A percentile compares a stretch with the other conserved stretches of the same genome.
Conservation (phyloP, 805 yeast genomes). For the Candida berthetii region DNA sequence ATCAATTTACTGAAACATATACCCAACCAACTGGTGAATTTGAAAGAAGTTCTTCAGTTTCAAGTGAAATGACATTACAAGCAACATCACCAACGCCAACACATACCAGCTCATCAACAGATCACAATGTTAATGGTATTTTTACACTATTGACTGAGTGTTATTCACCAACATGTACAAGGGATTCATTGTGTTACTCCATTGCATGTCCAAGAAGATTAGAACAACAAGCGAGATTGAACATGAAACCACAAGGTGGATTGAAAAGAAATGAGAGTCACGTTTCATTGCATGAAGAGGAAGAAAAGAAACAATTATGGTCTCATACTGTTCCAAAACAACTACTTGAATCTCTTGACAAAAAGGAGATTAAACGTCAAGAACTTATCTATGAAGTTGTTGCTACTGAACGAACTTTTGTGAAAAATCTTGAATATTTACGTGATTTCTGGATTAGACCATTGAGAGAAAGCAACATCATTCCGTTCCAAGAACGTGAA, state of each 20-base stretch:
- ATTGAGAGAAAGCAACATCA: slow-evolving; percentile 75
- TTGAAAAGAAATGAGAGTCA: slow-evolving; percentile 69
- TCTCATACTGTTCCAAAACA: slow-evolving; percentile 83
- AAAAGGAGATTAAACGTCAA: slow-evolving; percentile 85
- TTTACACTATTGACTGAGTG: slow-evolving; percentile 91
- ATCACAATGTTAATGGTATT: slow-evolving; percentile 69
- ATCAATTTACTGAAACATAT: slow-evolving; percentile 65
- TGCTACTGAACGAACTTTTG: slow-evolving; percentile 91
- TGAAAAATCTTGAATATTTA: slow-evolving; percentile 87
- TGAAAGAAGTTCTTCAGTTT: slow-evolving; percentile 22
- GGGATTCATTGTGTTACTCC: slow-evolving; percentile 84
- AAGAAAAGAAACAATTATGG: slow-evolving; percentile 85
- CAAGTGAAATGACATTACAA: slow-evolving; percentile 15
- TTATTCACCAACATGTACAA: slow-evolving; percentile 93
- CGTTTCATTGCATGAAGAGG: slow-evolving; percentile 66
- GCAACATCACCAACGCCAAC: slow-evolving; percentile 1
- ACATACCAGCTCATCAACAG: slow-evolving; percentile 14
- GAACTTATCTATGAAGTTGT: slow-evolving; percentile 93
- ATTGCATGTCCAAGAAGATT: slow-evolving; percentile 94
- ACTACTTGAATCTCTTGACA: slow-evolving; percentile 71
- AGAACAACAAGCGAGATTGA: slow-evolving; percentile 91
- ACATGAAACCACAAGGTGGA: slow-evolving; percentile 84
- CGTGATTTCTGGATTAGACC: slow-evolving; percentile 95
- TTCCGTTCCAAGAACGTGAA: slow-evolving; percentile 85
- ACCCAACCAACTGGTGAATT: slow-evolving; percentile 15